A percentile compares a stretch with the other conserved stretches of the same genome.
Evolutionary conservation across 1,139 yeast genomes (phyloP).

Genomic region (Eremothecium gossypii): DNA sequence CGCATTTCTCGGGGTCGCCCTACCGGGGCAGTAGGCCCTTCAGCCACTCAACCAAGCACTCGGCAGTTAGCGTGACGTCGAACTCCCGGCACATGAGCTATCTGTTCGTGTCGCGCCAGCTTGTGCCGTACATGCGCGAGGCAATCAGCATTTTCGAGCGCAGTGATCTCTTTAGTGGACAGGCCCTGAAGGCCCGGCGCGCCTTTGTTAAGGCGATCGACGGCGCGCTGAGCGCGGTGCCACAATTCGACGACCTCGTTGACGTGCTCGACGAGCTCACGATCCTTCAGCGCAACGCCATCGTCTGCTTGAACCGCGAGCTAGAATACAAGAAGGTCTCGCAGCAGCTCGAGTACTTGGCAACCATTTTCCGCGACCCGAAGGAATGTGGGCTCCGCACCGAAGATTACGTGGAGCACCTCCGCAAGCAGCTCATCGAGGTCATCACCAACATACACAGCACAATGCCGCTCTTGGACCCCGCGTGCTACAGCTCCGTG

Average conservation of each 20-base stretch:
- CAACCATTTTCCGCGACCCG: constrained; percentile 15
- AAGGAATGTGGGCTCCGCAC: constrained; percentile 12
- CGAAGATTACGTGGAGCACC: constrained; percentile 11
- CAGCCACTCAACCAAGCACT: constrained; percentile 11
- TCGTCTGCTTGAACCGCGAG: constrained; percentile 20
- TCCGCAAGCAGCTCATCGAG: constrained; percentile 14
- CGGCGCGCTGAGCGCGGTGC: constrained; percentile 7
- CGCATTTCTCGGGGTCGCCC: constrained; percentile 20
- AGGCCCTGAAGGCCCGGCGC: constrained; percentile 10
- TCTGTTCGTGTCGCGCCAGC: constrained; percentile 10
- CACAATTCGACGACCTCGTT: constrained; percentile 9
- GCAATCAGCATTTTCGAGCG: constrained; percentile 14
- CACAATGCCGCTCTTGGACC: neutral
- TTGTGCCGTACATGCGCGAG: constrained; percentile 18
- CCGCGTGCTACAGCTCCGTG: no score
- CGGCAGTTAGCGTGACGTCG: constrained; percentile 15
- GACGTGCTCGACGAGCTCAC: constrained; percentile 15
- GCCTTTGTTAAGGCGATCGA: constrained; percentile 10
- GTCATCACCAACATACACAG: constrained; percentile 12
- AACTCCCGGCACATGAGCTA: constrained; percentile 12
- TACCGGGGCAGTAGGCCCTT: constrained; percentile 11
- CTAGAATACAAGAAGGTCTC: constrained; percentile 16
- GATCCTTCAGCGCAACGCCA: constrained; percentile 16
- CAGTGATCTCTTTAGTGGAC: constrained; percentile 16
- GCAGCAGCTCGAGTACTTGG: constrained; percentile 16